Base-by-base conservation (phyloP, 1,139 yeast genomes). In the Diutina catenulata region DNA sequence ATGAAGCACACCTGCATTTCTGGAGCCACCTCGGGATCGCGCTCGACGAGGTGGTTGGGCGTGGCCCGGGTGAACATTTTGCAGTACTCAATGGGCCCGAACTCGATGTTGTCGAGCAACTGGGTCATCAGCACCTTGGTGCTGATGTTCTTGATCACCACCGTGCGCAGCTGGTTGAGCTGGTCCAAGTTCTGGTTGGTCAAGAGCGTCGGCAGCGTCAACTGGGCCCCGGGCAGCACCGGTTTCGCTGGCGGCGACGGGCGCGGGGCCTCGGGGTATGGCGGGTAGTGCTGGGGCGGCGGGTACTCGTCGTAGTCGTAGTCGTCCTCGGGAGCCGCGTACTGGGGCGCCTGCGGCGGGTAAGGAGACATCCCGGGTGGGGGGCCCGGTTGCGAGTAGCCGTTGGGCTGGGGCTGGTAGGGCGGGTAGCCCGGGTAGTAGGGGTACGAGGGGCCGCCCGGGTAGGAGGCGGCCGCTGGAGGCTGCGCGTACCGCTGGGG, bases 71-170 rank as follows among this genome's bases (percentile, higher is more conserved):
- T 44, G 45, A 58, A 56, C 52, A 64, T 50, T 41, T 59, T 61
- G 42, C 65, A 56, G 46, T 59, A 60, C 47, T 67, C 72, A 28
- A 67, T 63, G 3, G 73, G 72, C 3, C 72, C 73, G 43, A 49
- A 54, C 40, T 64, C 68, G 31, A 67, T 53, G 18, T 51, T 48
- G 42, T 61, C 50, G 36, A 67, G 50, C 21, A 67, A 49, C 22
- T 62, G 58, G 37, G 51, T 48, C 33, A 66, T 47, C 1, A 58
- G 37, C 26, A 64, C 44, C 20, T 51, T 53, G 18, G 51, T 47
- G 37, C 49, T 45, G 35, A 67, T 47, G 43, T 64, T 57, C 39
- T 51, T 56, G 33, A 67, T 46, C 8, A 63, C 50, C 6, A 66
- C 55, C 1, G 71, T 66, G 36, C 73, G 50, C 13, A 70, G 60